phyloP scores from a whole-genome alignment of 345 rosid species.

The Gossypium rotundifolium region DNA sequence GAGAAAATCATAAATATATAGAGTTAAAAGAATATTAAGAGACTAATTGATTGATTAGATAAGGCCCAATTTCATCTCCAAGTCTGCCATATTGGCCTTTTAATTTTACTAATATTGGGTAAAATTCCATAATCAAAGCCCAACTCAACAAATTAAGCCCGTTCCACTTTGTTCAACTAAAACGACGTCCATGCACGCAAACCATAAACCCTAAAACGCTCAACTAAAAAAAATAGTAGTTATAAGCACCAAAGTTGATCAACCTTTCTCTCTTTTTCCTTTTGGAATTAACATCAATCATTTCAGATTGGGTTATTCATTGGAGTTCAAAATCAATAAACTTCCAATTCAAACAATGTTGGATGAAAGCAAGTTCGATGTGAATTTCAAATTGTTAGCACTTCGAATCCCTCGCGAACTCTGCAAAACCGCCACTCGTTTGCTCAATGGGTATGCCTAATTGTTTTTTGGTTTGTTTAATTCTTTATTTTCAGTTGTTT shows the following conservation, averaged over 20 bases:
- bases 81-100: background rate
- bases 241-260: background rate
- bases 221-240: background rate
- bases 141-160: background rate
- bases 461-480: background rate
- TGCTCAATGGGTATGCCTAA: conserved; percentile 61
- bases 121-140: background rate
- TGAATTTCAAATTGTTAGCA: conserved; percentile 63
- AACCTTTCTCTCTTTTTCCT: background rate
- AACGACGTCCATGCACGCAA: background rate
- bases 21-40: background rate
- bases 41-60: background rate
- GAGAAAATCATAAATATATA: background rate
- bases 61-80: background rate
- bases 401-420: conserved; percentile 79
- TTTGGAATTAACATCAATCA: background rate
- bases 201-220: background rate
- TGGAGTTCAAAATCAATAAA: background rate
- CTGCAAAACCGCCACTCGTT: conserved; percentile 52
- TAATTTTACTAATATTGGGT: no score
- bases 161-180: no score
- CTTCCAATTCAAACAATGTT: conserved; percentile 25
- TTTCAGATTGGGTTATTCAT: background rate
- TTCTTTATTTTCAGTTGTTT: background rate
- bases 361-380: conserved; percentile 75